phyloP scores from a whole-genome alignment of 2,329 filamentous ascomycete species.

The Dothideomycetidae sp. region DNA sequence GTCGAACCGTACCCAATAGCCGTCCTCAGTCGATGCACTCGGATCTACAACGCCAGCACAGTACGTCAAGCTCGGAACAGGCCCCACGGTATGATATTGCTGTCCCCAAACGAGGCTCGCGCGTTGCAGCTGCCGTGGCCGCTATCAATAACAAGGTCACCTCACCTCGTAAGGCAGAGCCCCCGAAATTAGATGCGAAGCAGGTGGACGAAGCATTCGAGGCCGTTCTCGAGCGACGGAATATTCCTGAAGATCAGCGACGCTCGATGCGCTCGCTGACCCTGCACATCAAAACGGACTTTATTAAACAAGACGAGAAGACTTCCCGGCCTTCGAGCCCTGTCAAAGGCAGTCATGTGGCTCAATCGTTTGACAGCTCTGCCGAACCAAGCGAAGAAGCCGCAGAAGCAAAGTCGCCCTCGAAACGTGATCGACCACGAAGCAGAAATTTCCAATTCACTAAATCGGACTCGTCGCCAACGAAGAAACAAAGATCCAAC shows the following conservation, averaged over 20 bases:
- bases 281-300: slow-evolving; percentile 84
- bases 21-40: slow-evolving; percentile 18
- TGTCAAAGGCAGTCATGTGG: slow-evolving; percentile 8
- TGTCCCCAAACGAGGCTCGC: slow-evolving; percentile 34
- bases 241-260: slow-evolving; percentile 85
- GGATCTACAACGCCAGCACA: slow-evolving; percentile 23
- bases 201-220: slow-evolving; percentile 50
- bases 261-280: slow-evolving; percentile 89
- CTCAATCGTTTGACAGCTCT: slow-evolving; percentile 8
- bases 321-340: slow-evolving; percentile 13
- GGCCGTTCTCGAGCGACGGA: slow-evolving; percentile 48
- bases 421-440: slow-evolving; percentile 39
- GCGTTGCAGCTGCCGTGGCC: slow-evolving; percentile 52
- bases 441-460: slow-evolving; percentile 70
- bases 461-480: slow-evolving; percentile 51
- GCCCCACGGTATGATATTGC: slow-evolving; percentile 18
- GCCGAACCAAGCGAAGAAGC: slow-evolving; percentile 13
- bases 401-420: slow-evolving; percentile 20
- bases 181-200: slow-evolving; percentile 36
- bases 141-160: slow-evolving; percentile 42
- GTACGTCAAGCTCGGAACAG: slow-evolving; percentile 23
- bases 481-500: slow-evolving; percentile 65
- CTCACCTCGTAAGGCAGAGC: slow-evolving; percentile 22
- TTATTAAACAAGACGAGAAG: slow-evolving; percentile 71
- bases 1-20: slow-evolving; percentile 2